These are phyloP conservation scores for Neopestalotiopsis sp. DNA, from an alignment of 2,329 filamentous ascomycete genomes.

Conservation along the genomic window DNA sequence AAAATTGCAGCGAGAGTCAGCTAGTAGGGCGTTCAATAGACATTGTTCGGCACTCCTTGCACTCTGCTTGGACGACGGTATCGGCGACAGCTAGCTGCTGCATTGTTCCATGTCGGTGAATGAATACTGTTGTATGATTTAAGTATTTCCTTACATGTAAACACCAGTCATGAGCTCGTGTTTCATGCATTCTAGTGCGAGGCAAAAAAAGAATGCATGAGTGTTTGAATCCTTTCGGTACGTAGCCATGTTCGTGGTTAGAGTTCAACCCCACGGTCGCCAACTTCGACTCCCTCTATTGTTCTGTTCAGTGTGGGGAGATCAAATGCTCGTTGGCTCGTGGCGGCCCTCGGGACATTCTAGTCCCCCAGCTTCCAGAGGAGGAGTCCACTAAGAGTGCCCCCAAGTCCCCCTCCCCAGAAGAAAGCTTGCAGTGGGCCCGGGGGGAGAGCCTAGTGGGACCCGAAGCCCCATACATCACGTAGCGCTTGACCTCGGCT, in stretches of 20 bases:
- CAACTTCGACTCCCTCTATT: background rate
- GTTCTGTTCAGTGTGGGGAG: background rate
- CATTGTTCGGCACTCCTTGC: background rate
- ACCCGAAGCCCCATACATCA: conserved; percentile 1
- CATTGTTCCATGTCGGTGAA: background rate
- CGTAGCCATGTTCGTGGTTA: background rate
- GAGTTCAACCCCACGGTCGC: background rate
- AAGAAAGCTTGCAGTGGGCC: background rate
- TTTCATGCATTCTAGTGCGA: conserved; percentile 6
- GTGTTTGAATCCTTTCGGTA: background rate
- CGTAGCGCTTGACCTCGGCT: conserved; percentile 43
- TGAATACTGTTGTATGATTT: background rate
- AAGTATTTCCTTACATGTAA: background rate
- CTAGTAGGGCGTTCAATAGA: background rate
- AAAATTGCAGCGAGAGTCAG: background rate
- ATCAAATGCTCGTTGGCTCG: conserved; percentile 2
- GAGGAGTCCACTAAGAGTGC: background rate
- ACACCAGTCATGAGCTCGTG: background rate
- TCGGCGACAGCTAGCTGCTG: background rate
- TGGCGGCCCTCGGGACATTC: background rate
- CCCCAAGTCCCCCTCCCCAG: background rate
- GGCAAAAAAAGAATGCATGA: conserved; percentile 1
- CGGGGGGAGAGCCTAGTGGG: conserved; percentile 16
- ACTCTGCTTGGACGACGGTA: background rate
- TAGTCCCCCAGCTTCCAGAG: background rate